A percentile compares a stretch with the other conserved stretches of the same genome.
phyloP scores from a whole-genome alignment of 2,329 filamentous ascomycete species.

The Aschersonia sp. region DNA sequence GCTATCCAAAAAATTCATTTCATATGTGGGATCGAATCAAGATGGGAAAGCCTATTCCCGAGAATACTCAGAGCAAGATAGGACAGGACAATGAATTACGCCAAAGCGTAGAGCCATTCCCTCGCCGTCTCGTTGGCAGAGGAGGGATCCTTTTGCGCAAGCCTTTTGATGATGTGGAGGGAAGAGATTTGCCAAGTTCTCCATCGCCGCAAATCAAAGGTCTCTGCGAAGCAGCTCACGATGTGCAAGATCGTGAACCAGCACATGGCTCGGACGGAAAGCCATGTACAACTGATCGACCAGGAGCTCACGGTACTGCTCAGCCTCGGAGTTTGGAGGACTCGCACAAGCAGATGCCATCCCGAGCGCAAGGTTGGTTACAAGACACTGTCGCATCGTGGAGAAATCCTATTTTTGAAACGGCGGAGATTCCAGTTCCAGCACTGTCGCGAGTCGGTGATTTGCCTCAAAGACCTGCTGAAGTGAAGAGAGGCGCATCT shows the following conservation, averaged over 20 bases:
- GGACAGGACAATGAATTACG: neutral
- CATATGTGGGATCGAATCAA: slow-evolving; percentile 22
- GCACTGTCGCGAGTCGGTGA: slow-evolving; percentile 13
- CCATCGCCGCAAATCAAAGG: too few relatives aligned
- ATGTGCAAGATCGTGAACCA: too few relatives aligned
- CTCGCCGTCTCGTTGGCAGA: slow-evolving; percentile 20
- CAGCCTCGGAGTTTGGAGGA: neutral
- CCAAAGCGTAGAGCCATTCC: neutral
- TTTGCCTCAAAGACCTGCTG: neutral
- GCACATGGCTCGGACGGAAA: too few relatives aligned
- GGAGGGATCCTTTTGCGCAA: slow-evolving; percentile 25
- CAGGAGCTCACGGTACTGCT: neutral
- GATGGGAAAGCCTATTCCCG: slow-evolving; percentile 9
- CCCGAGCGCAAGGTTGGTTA: slow-evolving; percentile 36
- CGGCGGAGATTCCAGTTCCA: slow-evolving; percentile 29
- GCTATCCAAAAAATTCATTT: neutral
- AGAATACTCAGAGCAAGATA: neutral
- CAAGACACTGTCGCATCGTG: slow-evolving; percentile 46
- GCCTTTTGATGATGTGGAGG: slow-evolving; percentile 26
- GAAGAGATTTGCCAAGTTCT: neutral
- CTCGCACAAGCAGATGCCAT: slow-evolving; percentile 3
- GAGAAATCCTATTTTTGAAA: slow-evolving; percentile 64
- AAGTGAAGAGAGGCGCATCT: slow-evolving; percentile 1
- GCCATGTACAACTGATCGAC: neutral
- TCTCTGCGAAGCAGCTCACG: too few relatives aligned